Conservation (phyloP, 345 rosid genomes). For the Litchi chinensis region DNA sequence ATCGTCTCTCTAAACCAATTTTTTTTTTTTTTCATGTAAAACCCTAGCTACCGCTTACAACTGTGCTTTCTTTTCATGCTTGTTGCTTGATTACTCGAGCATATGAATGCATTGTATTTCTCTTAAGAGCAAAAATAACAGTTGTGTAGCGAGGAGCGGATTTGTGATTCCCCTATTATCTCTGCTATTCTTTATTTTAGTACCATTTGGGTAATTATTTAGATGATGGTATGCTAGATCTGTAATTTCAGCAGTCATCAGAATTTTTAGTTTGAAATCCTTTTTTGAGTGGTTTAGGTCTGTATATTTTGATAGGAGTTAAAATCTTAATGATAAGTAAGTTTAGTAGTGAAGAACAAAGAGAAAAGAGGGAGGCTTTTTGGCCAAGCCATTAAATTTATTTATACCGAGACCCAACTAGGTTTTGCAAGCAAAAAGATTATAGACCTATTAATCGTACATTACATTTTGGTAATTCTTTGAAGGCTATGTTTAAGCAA, state of each 20-base stretch:
- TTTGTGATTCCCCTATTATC: not conserved
- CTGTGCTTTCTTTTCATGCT: not conserved
- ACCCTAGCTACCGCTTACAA: not conserved
- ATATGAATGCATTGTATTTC: not conserved
- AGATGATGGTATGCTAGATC: not conserved
- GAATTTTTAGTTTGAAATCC: not conserved
- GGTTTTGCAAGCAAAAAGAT: not conserved
- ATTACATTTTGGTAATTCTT: not conserved
- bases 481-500: conserved; percentile 3
- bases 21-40: not conserved
- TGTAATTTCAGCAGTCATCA: not conserved
- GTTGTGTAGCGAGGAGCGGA: not conserved
- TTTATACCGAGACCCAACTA: not conserved
- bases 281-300: not conserved
- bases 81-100: not conserved
- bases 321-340: not conserved
- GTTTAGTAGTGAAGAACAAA: not conserved
- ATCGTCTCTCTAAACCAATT: not conserved
- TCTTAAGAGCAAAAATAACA: too few relatives aligned
- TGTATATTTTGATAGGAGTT: not conserved
- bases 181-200: not conserved
- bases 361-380: not conserved
- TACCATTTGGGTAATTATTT: not conserved
- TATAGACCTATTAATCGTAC: not conserved
- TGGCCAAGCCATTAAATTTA: not conserved